Evolutionary conservation across 495 filamentous ascomycete genomes (phyloP).

Genomic region (Penicillium malachiteum): DNA sequence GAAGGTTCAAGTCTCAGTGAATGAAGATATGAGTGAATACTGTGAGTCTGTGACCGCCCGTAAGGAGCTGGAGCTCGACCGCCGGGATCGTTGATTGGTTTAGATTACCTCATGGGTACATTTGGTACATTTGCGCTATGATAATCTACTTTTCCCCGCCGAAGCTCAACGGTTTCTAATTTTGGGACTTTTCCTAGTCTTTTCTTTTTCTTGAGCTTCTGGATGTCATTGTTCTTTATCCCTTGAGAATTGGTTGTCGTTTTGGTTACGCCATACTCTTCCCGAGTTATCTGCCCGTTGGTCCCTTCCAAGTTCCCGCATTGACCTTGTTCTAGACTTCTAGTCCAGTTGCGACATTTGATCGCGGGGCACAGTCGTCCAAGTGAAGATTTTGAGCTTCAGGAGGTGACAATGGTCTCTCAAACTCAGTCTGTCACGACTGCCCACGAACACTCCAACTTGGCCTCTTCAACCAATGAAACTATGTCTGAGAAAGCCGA

Average conservation of each 20-base stretch:
- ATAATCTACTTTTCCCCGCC: constrained; percentile 8
- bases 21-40: constrained; percentile 1
- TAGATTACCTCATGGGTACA: not conserved
- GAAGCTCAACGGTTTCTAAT: constrained; percentile 1
- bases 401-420: constrained; percentile 18
- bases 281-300: not conserved
- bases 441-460: constrained; percentile 11
- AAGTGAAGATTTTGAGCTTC: not conserved
- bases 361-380: not conserved
- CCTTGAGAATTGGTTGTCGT: not conserved
- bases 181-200: not conserved
- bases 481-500: constrained; percentile 4
- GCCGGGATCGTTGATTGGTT: constrained; percentile 21
- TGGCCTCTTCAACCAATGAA: constrained; percentile 5
- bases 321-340: not conserved
- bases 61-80: constrained; percentile 3
- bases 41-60: constrained; percentile 9
- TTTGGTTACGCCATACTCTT: not conserved
- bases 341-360: constrained; percentile 1
- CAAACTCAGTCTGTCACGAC: constrained; percentile 14
- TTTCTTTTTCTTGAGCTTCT: not conserved
- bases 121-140: constrained; percentile 16
- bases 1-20: not conserved
- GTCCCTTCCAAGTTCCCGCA: not conserved
- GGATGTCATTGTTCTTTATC: not conserved